Evolutionary conservation across 306 rosid genomes (phyloP).

Genomic region (Sesbania bispinosa): DNA sequence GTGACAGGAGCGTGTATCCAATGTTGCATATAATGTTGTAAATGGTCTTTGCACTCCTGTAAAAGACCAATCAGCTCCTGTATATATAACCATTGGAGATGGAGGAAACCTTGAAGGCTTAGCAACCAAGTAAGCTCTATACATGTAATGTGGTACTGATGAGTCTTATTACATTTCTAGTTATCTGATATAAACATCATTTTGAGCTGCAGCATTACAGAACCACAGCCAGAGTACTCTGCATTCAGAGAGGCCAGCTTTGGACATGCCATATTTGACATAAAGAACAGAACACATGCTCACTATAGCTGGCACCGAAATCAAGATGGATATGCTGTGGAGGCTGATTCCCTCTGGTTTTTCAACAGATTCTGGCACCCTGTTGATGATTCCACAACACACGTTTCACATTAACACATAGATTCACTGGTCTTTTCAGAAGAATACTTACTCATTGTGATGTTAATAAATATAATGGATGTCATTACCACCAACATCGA

Average conservation of each 20-base stretch:
- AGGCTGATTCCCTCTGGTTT: conserved; percentile 73
- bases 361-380: conserved; percentile 63
- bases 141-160: not conserved
- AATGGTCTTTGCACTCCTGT: conserved; percentile 71
- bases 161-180: not conserved
- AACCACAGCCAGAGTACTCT: conserved; percentile 79
- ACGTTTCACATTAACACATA: not conserved
- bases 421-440: not conserved
- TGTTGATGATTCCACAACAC: conserved; percentile 50
- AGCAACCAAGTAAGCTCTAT: conserved; percentile 62
- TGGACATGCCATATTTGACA: conserved; percentile 75
- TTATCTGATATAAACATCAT: not conserved
- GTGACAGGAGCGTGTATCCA: conserved; percentile 76
- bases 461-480: conserved; percentile 16
- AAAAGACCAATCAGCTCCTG: conserved; percentile 76
- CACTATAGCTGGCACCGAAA: conserved; percentile 75
- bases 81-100: conserved; percentile 86
- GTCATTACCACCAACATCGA: not conserved
- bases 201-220: conserved; percentile 62
- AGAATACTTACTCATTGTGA: not conserved
- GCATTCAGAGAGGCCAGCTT: conserved; percentile 83
- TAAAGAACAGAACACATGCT: conserved; percentile 85
- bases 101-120: conserved; percentile 94
- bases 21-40: conserved; percentile 58
- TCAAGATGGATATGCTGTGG: conserved; percentile 68